phyloP scores from a whole-genome alignment of 1,284 basidiomycete genomes.

The Anthracocystis walkeri region DNA sequence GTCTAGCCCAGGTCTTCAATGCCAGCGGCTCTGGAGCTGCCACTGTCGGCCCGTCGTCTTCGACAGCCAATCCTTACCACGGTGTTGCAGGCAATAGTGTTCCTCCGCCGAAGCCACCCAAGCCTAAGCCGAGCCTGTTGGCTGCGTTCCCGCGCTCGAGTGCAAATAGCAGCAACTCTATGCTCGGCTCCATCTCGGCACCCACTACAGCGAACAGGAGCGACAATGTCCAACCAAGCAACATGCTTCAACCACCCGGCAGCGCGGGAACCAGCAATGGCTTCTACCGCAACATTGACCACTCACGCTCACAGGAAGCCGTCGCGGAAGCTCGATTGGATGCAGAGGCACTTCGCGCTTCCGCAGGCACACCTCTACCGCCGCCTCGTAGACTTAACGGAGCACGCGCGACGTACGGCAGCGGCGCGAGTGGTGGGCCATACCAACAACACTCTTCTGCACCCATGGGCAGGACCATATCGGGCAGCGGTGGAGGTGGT shows the following conservation, averaged over 20 bases:
- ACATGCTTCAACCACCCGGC: slow-evolving; percentile 15
- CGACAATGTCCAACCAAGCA: background rate
- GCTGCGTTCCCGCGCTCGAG: slow-evolving; percentile 26
- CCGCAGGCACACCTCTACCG: slow-evolving; percentile 43
- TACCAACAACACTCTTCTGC: background rate
- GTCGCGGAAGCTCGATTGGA: slow-evolving; percentile 27
- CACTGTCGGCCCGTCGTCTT: slow-evolving; percentile 22
- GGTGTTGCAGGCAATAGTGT: slow-evolving; percentile 3
- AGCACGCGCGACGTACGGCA: slow-evolving; percentile 1
- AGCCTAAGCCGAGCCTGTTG: slow-evolving; percentile 41
- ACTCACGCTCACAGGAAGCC: slow-evolving; percentile 40
- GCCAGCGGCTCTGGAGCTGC: slow-evolving; percentile 14
- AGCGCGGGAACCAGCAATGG: slow-evolving; percentile 16
- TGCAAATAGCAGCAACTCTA: background rate
- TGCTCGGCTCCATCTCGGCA: slow-evolving; percentile 7
- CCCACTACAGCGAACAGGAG: slow-evolving; percentile 10
- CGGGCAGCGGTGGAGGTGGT: slow-evolving; percentile 17
- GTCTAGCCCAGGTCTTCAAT: slow-evolving; percentile 32
- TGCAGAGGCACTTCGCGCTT: slow-evolving; percentile 35
- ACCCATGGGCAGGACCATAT: slow-evolving; percentile 20
- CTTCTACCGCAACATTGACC: slow-evolving; percentile 19
- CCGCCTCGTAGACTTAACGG: slow-evolving; percentile 33
- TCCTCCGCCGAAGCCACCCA: slow-evolving; percentile 39
- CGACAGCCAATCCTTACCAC: background rate
- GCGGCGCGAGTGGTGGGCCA: background rate